Conservation (phyloP, 1,284 basidiomycete genomes). For the Malassezia sympodialis region DNA sequence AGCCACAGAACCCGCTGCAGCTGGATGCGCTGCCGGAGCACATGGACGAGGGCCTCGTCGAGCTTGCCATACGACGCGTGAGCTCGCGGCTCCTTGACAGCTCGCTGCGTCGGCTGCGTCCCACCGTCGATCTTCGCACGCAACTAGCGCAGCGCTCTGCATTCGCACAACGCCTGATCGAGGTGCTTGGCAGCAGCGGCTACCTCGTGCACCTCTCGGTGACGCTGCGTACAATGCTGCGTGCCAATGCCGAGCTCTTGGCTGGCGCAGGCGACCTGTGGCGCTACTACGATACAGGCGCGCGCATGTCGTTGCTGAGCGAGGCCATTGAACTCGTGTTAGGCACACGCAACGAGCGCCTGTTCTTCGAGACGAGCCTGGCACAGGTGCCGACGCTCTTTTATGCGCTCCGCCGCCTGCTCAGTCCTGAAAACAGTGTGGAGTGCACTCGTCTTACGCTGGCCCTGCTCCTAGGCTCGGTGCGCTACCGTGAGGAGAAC, state of each 20-base stretch:
- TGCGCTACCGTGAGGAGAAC: constrained; percentile 64
- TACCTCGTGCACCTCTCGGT: constrained; percentile 61
- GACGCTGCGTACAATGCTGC: constrained; percentile 63
- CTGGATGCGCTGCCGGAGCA: constrained; percentile 70
- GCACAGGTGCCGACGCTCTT: constrained; percentile 10
- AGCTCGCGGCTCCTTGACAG: constrained; percentile 54
- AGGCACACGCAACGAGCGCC: constrained; percentile 1
- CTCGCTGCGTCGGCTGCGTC: constrained; percentile 18
- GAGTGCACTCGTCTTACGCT: constrained; percentile 61
- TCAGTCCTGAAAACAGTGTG: constrained; percentile 4
- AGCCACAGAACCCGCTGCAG: constrained; percentile 66
- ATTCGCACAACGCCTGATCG: constrained; percentile 68
- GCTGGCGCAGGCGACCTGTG: constrained; percentile 73
- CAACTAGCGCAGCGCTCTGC: constrained; percentile 68
- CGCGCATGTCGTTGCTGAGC: constrained; percentile 9
- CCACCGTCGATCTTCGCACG: constrained; percentile 59
- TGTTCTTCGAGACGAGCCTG: constrained; percentile 18
- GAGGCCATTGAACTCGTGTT: constrained; percentile 15
- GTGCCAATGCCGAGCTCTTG: constrained; percentile 78
- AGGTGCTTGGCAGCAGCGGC: constrained; percentile 57
- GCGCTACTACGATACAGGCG: constrained; percentile 62
- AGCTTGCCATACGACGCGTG: constrained; percentile 60
- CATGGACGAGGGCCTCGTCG: constrained; percentile 60
- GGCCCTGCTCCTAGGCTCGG: constrained; percentile 62
- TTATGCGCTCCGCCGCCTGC: constrained; percentile 2